phyloP scores from a whole-genome alignment of 2,329 filamentous ascomycete species.

The Alternaria dauci region DNA sequence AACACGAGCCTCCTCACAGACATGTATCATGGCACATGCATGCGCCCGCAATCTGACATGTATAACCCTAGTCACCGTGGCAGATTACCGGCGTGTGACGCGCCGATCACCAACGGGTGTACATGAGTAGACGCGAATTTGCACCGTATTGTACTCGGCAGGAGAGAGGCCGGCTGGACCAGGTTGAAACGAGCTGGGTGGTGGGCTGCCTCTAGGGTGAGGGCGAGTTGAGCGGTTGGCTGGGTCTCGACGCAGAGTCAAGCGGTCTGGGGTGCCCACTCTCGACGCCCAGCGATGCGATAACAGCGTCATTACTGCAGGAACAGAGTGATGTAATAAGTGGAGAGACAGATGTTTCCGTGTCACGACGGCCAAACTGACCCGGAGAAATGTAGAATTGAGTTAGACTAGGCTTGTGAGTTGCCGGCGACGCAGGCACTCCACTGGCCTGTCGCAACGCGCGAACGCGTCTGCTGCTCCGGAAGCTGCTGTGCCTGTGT shows the following conservation, averaged over 20 bases:
- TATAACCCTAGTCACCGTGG: constrained; percentile 1
- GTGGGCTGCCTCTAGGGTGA: constrained; percentile 16
- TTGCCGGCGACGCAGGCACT: constrained; percentile 49
- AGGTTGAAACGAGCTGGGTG: not conserved
- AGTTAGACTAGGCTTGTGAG: constrained; percentile 48
- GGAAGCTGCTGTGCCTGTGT: constrained; percentile 11
- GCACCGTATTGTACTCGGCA: not conserved
- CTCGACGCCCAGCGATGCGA: constrained; percentile 14
- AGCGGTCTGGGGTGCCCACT: constrained; percentile 30
- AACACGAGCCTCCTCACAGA: not conserved
- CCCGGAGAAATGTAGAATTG: constrained; percentile 41
- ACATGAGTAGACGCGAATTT: not conserved
- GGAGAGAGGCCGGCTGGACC: not conserved
- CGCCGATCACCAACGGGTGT: constrained; percentile 2
- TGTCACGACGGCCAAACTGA: constrained; percentile 47
- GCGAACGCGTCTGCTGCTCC: constrained; percentile 30
- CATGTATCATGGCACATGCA: not conserved
- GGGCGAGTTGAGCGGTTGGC: constrained; percentile 20
- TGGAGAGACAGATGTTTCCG: constrained; percentile 50
- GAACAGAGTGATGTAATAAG: constrained; percentile 48
- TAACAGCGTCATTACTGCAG: constrained; percentile 23
- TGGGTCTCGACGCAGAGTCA: constrained; percentile 22
- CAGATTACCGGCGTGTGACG: constrained; percentile 10
- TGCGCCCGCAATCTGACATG: not conserved
- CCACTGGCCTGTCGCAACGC: constrained; percentile 42